phyloP scores from a whole-genome alignment of 352 stramenopile species.

The Peronospora belbahrii region DNA sequence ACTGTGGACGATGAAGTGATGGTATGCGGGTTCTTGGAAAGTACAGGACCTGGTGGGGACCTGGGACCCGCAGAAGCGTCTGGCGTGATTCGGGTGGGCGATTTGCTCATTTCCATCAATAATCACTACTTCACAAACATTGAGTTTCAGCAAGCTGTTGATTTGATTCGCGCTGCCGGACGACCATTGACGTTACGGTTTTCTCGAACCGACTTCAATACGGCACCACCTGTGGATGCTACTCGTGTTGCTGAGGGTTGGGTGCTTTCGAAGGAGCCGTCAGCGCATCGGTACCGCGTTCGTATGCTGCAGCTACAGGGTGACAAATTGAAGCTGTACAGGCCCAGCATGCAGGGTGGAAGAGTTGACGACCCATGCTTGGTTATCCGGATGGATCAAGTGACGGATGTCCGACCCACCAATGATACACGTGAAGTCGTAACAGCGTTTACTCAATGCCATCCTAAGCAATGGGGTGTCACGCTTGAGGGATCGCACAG shows the following conservation, averaged over 20 bases:
- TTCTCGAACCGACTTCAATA: conserved; percentile 55
- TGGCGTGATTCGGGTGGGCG: conserved; percentile 68
- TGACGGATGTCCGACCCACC: conserved; percentile 75
- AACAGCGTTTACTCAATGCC: conserved; percentile 72
- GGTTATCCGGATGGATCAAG: conserved; percentile 73
- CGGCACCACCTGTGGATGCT: conserved; percentile 17
- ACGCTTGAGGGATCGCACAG: conserved; percentile 73
- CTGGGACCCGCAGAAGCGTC: conserved; percentile 54
- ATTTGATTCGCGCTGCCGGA: conserved; percentile 58
- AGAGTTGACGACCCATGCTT: conserved; percentile 60
- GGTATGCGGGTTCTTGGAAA: conserved; percentile 73
- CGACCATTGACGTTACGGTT: conserved; percentile 79
- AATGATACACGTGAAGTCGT: conserved; percentile 75
- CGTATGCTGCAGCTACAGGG: conserved; percentile 79
- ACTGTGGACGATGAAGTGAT: conserved; percentile 87
- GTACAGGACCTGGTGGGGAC: conserved; percentile 16
- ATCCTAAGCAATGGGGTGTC: conserved; percentile 81
- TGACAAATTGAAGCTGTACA: conserved; percentile 76
- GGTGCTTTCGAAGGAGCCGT: conserved; percentile 79
- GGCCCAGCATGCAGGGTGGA: conserved; percentile 75
- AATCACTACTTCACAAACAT: conserved; percentile 85
- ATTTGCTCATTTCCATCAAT: conserved; percentile 84
- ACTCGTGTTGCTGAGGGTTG: conserved; percentile 72
- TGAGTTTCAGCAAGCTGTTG: conserved; percentile 69
- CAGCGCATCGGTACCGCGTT: conserved; percentile 63